These are phyloP conservation scores for Colletotrichum cuscutae DNA, from an alignment of 2,329 filamentous ascomycete species.

Conservation along the genomic window DNA sequence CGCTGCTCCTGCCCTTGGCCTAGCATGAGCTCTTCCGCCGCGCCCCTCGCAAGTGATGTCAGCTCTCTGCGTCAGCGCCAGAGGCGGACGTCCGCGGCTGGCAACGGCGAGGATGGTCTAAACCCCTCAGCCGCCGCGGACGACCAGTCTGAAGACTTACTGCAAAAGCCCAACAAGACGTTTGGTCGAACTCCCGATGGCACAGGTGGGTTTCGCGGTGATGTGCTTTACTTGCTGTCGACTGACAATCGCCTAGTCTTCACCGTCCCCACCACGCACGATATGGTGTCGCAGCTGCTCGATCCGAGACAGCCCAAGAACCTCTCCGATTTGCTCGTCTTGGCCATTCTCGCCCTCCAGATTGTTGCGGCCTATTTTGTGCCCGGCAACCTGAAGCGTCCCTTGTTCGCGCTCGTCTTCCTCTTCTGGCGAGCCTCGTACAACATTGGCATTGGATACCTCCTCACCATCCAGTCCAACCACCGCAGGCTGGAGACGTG, in stretches of 20 bases:
- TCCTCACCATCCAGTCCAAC: constrained; percentile 90
- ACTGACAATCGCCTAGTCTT: constrained; percentile 72
- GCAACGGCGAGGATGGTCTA: constrained; percentile 8
- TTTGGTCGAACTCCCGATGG: constrained; percentile 93
- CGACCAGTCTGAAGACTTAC: constrained; percentile 8
- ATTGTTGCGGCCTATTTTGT: constrained; percentile 79
- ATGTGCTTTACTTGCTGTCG: not conserved
- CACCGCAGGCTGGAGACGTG: constrained; percentile 87
- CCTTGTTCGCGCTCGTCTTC: constrained; percentile 85
- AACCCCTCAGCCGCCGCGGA: constrained; percentile 5
- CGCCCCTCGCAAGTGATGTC: constrained; percentile 24
- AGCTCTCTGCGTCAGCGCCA: constrained; percentile 31
- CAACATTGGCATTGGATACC: constrained; percentile 91
- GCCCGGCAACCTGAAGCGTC: constrained; percentile 75
- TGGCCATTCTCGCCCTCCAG: constrained; percentile 80
- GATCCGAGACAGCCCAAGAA: constrained; percentile 97
- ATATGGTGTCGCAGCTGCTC: constrained; percentile 98
- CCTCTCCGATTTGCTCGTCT: constrained; percentile 82
- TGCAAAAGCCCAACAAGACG: constrained; percentile 71
- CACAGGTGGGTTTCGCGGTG: constrained; percentile 72
- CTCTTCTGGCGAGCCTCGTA: constrained; percentile 93
- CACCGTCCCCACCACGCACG: constrained; percentile 93
- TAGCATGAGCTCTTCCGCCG: constrained; percentile 38
- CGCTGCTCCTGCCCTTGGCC: not conserved
- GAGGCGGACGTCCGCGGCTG: constrained; percentile 11